Evolutionary conservation across 1,284 basidiomycete species (phyloP).

Genomic region (Microstroma glucosiphilum): DNA sequence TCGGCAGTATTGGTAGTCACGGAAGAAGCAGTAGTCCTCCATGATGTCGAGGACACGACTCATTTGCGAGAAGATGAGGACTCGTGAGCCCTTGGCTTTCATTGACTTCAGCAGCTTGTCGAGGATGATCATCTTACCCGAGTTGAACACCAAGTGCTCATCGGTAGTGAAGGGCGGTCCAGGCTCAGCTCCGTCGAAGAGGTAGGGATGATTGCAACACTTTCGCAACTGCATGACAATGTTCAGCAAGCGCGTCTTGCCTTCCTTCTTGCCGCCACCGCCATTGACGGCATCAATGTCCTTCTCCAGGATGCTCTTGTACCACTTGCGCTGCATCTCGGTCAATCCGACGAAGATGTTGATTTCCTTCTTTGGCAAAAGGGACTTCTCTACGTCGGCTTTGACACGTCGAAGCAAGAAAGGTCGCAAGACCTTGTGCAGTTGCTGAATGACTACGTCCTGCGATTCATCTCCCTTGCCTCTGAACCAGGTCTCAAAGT

Average conservation of each 20-base stretch:
- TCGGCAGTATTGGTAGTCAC: conserved; percentile 78
- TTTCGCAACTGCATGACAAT: conserved; percentile 91
- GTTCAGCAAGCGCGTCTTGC: conserved; percentile 94
- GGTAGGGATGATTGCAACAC: conserved; percentile 60
- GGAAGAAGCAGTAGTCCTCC: conserved; percentile 94
- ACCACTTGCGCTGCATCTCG: conserved; percentile 97
- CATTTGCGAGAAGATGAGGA: conserved; percentile 98
- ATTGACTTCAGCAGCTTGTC: conserved; percentile 80
- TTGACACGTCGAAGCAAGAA: conserved; percentile 94
- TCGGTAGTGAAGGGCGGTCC: conserved; percentile 98
- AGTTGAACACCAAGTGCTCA: conserved; percentile 89
- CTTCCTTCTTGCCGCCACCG: conserved; percentile 74
- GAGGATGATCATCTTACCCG: conserved; percentile 94
- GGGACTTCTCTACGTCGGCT: conserved; percentile 90
- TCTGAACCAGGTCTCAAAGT: conserved; percentile 73
- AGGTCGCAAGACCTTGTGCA: conserved; percentile 92
- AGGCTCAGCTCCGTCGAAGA: conserved; percentile 63
- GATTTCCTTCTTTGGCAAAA: conserved; percentile 97
- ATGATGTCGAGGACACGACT: conserved; percentile 89
- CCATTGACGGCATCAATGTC: conserved; percentile 95
- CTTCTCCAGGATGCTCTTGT: conserved; percentile 73
- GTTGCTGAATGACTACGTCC: conserved; percentile 82
- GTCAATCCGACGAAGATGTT: conserved; percentile 97
- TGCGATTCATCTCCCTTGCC: conserved; percentile 55
- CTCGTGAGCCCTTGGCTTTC: conserved; percentile 87